Evolutionary conservation across 73 alveolate genomes (phyloP).

Genomic region (Loxodes magnus): DNA sequence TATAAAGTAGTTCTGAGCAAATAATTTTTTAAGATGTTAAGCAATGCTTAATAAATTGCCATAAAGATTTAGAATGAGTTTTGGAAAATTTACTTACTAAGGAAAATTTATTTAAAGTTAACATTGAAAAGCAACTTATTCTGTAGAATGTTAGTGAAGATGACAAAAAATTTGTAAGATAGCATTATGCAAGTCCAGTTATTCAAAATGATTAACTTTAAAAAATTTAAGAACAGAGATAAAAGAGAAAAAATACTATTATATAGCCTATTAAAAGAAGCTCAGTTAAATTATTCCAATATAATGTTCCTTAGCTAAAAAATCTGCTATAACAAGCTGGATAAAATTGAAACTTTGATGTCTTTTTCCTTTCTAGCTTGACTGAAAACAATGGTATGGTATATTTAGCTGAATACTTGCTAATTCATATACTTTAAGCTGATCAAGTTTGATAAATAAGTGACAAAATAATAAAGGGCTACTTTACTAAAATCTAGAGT

Average conservation of each 20-base stretch:
- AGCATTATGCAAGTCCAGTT: neutral
- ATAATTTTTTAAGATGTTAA: too few species aligned
- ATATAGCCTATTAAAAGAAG: neutral
- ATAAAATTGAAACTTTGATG: neutral
- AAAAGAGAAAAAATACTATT: neutral
- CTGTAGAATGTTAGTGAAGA: too few species aligned
- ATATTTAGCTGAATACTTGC: neutral
- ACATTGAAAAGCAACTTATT: too few species aligned
- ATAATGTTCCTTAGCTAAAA: neutral
- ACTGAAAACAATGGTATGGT: neutral
- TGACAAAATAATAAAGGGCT: neutral
- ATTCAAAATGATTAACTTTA: too few species aligned
- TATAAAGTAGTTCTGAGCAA: too few species aligned
- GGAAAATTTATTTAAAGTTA: too few species aligned
- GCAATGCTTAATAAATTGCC: too few species aligned
- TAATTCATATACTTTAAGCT: neutral
- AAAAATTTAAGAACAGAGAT: neutral
- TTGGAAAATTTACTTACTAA: too few species aligned
- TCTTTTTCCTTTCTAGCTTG: neutral
- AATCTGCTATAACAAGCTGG: neutral
- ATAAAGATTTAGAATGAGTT: too few species aligned
- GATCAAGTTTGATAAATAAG: neutral
- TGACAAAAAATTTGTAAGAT: neutral
- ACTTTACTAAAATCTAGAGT: neutral
- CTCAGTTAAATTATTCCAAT: neutral